These are phyloP conservation scores for Phylloporus arenicola DNA, from an alignment of 768 basidiomycete species.

Conservation along the genomic window DNA sequence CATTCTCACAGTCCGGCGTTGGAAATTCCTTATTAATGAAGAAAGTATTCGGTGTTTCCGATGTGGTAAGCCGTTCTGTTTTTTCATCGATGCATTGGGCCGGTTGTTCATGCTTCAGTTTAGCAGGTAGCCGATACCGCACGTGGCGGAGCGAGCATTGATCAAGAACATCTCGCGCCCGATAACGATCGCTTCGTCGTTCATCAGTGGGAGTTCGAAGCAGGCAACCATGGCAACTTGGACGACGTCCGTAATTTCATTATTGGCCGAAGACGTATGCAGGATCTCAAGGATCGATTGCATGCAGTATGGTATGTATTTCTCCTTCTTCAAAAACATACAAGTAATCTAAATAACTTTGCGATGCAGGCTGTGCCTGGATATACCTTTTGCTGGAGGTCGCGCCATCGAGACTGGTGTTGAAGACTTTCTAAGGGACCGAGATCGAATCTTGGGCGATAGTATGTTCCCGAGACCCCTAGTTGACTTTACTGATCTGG, in stretches of 20 bases:
- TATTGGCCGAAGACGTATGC: neutral
- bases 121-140: neutral
- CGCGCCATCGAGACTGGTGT: neutral
- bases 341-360: no score
- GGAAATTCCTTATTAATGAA: neutral
- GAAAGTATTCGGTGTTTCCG: neutral
- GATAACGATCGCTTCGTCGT: neutral
- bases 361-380: neutral
- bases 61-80: neutral
- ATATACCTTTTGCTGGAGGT: neutral
- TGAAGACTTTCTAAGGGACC: neutral
- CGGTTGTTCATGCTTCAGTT: neutral
- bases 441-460: constrained; percentile 3
- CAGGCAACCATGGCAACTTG: neutral
- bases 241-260: neutral
- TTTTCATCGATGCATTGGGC: neutral
- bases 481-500: neutral
- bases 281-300: neutral
- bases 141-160: neutral
- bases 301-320: neutral
- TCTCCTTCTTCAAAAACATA: neutral
- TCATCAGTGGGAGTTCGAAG: neutral
- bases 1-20: neutral
- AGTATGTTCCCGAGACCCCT: neutral
- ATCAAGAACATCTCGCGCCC: neutral